These are phyloP conservation scores for Phytophthora agathidicida DNA, from an alignment of 352 stramenopile genomes.

Conservation along the genomic window DNA sequence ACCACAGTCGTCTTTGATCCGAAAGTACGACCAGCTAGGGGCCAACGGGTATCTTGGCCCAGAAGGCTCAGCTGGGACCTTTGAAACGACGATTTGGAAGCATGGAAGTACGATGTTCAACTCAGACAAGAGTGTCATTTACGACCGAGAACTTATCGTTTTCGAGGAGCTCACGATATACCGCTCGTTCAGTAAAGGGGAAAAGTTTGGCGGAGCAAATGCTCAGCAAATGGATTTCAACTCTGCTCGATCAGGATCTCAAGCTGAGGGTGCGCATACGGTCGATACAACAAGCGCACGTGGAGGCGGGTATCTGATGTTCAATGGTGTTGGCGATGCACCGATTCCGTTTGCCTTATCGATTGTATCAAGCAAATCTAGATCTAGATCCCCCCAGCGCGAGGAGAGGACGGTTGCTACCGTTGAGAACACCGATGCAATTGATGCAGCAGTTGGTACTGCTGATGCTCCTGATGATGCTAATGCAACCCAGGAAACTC, in stretches of 20 bases:
- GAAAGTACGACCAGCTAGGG: constrained; percentile 84
- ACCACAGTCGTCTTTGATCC: constrained; percentile 46
- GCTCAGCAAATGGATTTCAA: constrained; percentile 57
- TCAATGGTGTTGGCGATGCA: constrained; percentile 84
- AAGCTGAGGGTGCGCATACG: constrained; percentile 45
- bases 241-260: constrained; percentile 37
- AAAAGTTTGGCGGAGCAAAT: constrained; percentile 35
- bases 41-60: constrained; percentile 82
- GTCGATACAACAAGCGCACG: constrained; percentile 49
- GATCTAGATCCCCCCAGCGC: constrained; percentile 5
- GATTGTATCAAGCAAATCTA: constrained; percentile 47
- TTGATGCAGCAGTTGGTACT: background rate
- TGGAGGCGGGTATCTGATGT: constrained; percentile 87
- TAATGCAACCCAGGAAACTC: constrained; percentile 9
- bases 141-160: constrained; percentile 78
- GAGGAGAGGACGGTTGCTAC: constrained; percentile 8
- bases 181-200: constrained; percentile 73
- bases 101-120: constrained; percentile 86
- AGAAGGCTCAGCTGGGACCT: constrained; percentile 70
- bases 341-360: constrained; percentile 80
- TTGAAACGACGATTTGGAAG: constrained; percentile 88
- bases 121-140: constrained; percentile 76
- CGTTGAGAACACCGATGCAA: constrained; percentile 10
- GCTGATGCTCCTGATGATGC: background rate
- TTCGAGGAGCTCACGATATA: constrained; percentile 87